A percentile compares a stretch with the other conserved stretches of the same genome.
These are phyloP conservation scores for Clathrus columnatus DNA, from an alignment of 768 basidiomycete genomes.

Conservation along the genomic window DNA sequence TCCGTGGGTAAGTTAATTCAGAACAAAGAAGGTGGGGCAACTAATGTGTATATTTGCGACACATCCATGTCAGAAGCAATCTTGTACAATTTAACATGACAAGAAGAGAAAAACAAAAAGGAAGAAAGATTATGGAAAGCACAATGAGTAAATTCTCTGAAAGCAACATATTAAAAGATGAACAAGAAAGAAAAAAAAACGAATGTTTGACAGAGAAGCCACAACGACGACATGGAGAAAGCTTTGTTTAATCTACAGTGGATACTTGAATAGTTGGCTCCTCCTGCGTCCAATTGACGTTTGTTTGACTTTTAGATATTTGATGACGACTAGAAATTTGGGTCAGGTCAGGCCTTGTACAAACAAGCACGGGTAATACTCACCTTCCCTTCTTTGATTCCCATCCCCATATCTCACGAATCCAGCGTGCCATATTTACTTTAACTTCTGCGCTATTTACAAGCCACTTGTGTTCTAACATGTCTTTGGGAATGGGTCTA, in stretches of 20 bases:
- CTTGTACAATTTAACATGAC: background rate
- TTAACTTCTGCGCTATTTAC: conserved; percentile 66
- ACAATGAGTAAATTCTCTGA: background rate
- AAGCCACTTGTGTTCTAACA: conserved; percentile 83
- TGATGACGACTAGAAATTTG: background rate
- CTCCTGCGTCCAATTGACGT: background rate
- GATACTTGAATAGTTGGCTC: background rate
- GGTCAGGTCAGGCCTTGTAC: background rate
- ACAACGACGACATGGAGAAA: too few species aligned
- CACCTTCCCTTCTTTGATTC: background rate
- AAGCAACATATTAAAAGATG: background rate
- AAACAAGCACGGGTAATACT: background rate
- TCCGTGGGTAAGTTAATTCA: too few species aligned
- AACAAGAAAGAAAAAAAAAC: too few species aligned
- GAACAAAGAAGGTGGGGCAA: background rate
- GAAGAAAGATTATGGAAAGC: background rate
- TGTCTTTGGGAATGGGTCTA: conserved; percentile 75
- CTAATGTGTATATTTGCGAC: background rate
- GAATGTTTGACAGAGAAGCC: too few species aligned
- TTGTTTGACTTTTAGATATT: background rate
- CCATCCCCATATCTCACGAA: conserved; percentile 80
- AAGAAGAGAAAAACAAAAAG: too few species aligned
- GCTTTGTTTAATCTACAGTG: background rate
- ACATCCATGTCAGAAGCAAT: background rate
- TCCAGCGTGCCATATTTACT: conserved; percentile 85